Percentiles rank a stretch among this genome's conserved stretches.
Evolutionary conservation across 768 basidiomycete genomes (phyloP).

Genomic region (Suillus sp.): DNA sequence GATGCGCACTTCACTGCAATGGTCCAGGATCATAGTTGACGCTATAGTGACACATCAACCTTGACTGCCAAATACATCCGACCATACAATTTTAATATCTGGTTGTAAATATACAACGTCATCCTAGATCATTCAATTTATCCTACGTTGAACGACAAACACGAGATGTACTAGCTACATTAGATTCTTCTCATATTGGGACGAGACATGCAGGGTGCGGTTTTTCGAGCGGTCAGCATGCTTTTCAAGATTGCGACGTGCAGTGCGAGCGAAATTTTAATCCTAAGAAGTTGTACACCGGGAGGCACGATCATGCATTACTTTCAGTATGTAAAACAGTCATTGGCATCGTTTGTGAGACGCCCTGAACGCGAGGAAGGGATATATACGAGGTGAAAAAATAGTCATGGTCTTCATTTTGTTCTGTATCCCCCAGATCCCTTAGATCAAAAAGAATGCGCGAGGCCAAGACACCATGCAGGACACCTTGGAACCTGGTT

Average conservation of each 20-base stretch:
- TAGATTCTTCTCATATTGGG: not conserved
- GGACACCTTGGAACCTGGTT: constrained; percentile 16
- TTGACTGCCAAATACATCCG: not conserved
- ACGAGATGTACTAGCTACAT: not conserved
- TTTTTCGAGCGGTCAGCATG: not conserved
- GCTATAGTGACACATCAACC: not conserved
- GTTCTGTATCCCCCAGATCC: not conserved
- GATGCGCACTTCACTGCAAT: too few species aligned
- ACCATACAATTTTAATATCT: not conserved
- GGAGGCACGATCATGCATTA: not conserved
- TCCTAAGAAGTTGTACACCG: not conserved
- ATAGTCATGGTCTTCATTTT: not conserved
- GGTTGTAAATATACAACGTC: not conserved
- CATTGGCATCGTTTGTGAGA: constrained; percentile 8
- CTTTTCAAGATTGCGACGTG: not conserved
- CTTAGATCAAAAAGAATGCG: constrained; percentile 17
- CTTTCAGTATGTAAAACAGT: not conserved
- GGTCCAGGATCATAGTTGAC: too few species aligned
- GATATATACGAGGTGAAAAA: not conserved
- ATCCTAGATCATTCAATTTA: not conserved
- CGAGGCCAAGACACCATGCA: constrained; percentile 18
- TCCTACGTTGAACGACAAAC: not conserved
- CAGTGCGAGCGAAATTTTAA: not conserved
- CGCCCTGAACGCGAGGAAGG: constrained; percentile 1
- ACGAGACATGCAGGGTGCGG: not conserved